Base-by-base conservation (phyloP, 192 early-diverging fungal genomes). In the Dissophora ornata region DNA sequence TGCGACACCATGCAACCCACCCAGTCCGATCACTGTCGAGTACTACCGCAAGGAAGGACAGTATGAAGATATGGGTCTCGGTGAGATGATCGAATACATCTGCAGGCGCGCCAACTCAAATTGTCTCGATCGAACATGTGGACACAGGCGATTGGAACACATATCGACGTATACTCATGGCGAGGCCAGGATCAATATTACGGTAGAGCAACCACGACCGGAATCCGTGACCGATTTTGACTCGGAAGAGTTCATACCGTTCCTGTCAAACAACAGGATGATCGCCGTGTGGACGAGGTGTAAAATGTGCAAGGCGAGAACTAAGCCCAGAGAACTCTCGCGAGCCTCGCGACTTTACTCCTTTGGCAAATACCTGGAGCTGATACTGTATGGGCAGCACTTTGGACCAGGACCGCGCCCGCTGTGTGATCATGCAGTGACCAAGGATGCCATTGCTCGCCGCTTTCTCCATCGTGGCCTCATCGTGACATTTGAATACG, bases 291-390 rank as follows among this genome's bases (percentile, higher is more conserved):
- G 96, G 96, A 86, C 86, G 10, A 63, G 82, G 42, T 98, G 96
- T 77, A 86, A 82, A 48, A 67, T 85, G n/a, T 97, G 96, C 81
- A 54, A 81, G 13, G 64, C 80, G 18, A 67, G 65, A 16, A 92
- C 94, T 1, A 88, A 88, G 3, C 75, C 86, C 7, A 80, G 87
- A 10, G 80, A 79, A 11, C 86, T 98, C 82, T 91, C 93, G 4
- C 82, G 83, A 32, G 90, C 88, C 19, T 86, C 93, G 1, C 89
- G 89, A 83, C 81, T 87, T 22, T 96, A 92, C 64, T 98, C 96
- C 2, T 96, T 97, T 84, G 95, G 92, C 25, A 98, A 98, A 79
- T 98, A 94, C 66, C 80, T 98, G 15, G 96, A 98, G 65, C 73
- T 94, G 1, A 71, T 92, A 0, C 91, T 96, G 42, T 96, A 98